Evolutionary conservation across 2,329 filamentous ascomycete species (phyloP).

Genomic region (Metarhizium rileyi): DNA sequence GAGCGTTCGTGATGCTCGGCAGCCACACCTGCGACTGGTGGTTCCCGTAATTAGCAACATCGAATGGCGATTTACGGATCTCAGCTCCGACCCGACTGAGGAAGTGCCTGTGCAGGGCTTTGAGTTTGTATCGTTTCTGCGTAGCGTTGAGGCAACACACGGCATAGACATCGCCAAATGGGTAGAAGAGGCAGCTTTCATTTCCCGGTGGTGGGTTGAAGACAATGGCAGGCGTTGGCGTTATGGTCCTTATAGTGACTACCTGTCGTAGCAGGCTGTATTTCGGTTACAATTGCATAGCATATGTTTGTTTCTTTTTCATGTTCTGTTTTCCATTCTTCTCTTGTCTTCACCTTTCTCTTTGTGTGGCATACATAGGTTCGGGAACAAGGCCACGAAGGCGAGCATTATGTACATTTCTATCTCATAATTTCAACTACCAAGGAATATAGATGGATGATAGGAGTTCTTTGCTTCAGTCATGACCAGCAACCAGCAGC

Average conservation of each 20-base stretch:
- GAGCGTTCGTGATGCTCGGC: constrained; percentile 21
- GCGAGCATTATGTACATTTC: neutral
- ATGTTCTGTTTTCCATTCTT: neutral
- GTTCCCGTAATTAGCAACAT: constrained; percentile 21
- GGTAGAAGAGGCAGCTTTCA: constrained; percentile 23
- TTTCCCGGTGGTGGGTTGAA: constrained; percentile 24
- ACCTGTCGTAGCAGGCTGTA: neutral
- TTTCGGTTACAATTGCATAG: neutral
- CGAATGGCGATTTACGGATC: constrained; percentile 22
- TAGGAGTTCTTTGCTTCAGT: no score
- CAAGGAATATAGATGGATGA: no score
- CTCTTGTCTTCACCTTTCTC: no score
- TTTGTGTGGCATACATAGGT: no score
- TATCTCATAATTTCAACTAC: neutral
- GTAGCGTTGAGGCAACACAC: constrained; percentile 11
- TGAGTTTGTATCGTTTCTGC: constrained; percentile 14
- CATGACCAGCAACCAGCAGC: no score
- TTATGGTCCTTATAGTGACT: constrained; percentile 12
- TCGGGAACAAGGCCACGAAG: neutral
- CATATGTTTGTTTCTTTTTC: neutral
- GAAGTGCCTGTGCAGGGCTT: constrained; percentile 15
- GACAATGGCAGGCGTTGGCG: constrained; percentile 26
- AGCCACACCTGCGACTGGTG: constrained; percentile 19
- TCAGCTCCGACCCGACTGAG: constrained; percentile 19
- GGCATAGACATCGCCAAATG: constrained; percentile 19